These are phyloP conservation scores for Amoeboaphelidium protococcarum DNA, from an alignment of 371 early-diverging fungal genomes.

Conservation along the genomic window DNA sequence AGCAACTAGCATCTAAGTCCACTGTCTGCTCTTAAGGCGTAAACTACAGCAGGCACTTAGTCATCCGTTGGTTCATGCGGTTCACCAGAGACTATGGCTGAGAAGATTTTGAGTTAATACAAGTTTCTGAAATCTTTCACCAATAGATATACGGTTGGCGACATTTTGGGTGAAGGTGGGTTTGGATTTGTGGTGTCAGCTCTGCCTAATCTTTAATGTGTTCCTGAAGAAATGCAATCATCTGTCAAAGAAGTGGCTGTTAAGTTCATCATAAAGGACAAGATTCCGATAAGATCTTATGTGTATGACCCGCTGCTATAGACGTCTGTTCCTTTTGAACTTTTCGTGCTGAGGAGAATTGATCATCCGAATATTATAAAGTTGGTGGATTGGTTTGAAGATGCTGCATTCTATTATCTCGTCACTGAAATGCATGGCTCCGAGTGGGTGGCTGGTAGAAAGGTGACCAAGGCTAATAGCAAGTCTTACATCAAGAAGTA, in stretches of 20 bases:
- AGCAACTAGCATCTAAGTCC: too few relatives aligned
- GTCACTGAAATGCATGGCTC: slow-evolving; percentile 55
- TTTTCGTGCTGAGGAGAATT: slow-evolving; percentile 8
- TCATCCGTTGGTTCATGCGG: too few relatives aligned
- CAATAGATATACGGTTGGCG: not conserved
- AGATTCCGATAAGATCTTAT: not conserved
- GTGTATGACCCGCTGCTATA: not conserved
- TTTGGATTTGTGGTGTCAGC: slow-evolving; percentile 1
- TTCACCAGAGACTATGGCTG: too few relatives aligned
- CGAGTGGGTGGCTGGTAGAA: not conserved
- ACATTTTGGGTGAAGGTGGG: not conserved
- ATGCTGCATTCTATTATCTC: slow-evolving; percentile 31
- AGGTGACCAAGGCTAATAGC: too few relatives aligned
- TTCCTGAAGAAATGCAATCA: not conserved
- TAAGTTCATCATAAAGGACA: slow-evolving; percentile 1
- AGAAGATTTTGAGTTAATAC: too few relatives aligned
- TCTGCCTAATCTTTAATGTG: too few relatives aligned
- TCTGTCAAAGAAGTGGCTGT: not conserved
- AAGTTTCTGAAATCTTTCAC: too few relatives aligned
- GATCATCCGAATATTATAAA: slow-evolving; percentile 33
- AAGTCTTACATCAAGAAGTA: too few relatives aligned
- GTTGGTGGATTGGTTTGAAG: slow-evolving; percentile 34
- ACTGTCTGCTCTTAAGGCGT: too few relatives aligned
- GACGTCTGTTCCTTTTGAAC: not conserved
- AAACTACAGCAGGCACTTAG: too few relatives aligned